These are phyloP conservation scores for Apostasia shenzhenica DNA, from an alignment of 106 monocot species.

Conservation along the genomic window DNA sequence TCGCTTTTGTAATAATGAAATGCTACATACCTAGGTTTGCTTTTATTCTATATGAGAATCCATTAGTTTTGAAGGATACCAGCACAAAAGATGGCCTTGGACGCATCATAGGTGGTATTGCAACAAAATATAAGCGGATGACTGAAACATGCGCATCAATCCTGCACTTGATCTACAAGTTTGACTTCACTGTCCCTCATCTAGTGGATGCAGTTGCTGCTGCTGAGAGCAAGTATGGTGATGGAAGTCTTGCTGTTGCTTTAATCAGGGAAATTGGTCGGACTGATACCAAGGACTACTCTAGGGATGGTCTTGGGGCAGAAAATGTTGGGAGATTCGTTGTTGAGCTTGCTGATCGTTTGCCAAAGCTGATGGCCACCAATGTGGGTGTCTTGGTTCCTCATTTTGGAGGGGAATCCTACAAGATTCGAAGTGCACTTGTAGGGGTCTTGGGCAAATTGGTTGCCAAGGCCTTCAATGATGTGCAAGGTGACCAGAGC, in stretches of 20 bases:
- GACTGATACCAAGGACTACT: conserved; percentile 82
- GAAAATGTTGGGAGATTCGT: conserved; percentile 91
- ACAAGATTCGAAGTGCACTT: conserved; percentile 90
- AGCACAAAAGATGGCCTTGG: conserved; percentile 59
- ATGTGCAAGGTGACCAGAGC: conserved; percentile 68
- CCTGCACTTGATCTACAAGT: conserved; percentile 76
- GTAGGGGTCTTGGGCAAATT: conserved; percentile 86
- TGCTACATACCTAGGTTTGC: conserved; percentile 34
- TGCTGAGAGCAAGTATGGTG: conserved; percentile 67
- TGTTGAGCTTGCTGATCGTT: conserved; percentile 71
- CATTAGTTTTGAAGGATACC: conserved; percentile 46
- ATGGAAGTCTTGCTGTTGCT: conserved; percentile 64
- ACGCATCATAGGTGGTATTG: conserved; percentile 59
- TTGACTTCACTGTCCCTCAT: conserved; percentile 65
- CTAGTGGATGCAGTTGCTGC: conserved; percentile 54
- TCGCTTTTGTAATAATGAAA: not conserved
- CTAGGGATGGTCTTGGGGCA: conserved; percentile 71
- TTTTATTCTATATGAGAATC: conserved; percentile 75
- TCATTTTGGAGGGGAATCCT: conserved; percentile 98
- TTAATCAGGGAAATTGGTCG: conserved; percentile 79
- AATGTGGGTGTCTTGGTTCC: conserved; percentile 84
- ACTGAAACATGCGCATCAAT: conserved; percentile 68
- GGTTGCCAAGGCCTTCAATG: conserved; percentile 68
- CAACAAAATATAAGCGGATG: conserved; percentile 47
- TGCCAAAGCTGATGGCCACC: conserved; percentile 75